Evolutionary conservation across 1,284 basidiomycete genomes (phyloP).

Genomic region (Marasmius oreades): DNA sequence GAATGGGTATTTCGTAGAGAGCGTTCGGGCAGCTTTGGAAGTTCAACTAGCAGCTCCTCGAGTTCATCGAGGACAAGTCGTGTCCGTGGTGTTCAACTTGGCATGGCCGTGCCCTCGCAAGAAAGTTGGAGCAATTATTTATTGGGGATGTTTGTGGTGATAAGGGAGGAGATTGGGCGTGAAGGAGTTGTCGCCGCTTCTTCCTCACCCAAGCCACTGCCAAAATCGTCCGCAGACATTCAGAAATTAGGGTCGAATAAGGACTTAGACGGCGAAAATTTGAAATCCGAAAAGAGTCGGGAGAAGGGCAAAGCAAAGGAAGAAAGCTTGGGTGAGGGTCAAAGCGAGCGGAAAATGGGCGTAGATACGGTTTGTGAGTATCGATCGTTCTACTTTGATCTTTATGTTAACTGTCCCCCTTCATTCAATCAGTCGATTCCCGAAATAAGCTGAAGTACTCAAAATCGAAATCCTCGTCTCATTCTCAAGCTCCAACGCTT

Average conservation of each 20-base stretch:
- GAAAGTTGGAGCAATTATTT: conserved; percentile 12
- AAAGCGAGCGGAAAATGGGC: not conserved
- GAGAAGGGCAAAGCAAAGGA: conserved; percentile 1
- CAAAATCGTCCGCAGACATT: not conserved
- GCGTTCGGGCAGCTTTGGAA: not conserved
- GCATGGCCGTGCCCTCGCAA: conserved; percentile 5
- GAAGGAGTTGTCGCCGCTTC: not conserved
- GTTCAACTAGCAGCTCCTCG: not conserved
- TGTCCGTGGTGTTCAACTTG: not conserved
- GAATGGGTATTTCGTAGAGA: conserved; percentile 8
- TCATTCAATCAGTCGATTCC: not conserved
- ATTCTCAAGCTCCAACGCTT: not conserved
- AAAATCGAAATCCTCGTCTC: not conserved
- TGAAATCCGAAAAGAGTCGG: not conserved
- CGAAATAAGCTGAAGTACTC: not conserved
- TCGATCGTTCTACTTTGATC: too few relatives aligned
- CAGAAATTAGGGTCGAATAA: not conserved
- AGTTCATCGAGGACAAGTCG: not conserved
- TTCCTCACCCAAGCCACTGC: not conserved
- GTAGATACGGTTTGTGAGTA: not conserved
- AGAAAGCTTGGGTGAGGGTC: not conserved
- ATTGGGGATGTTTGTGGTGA: conserved; percentile 9
- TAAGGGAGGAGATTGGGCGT: conserved; percentile 8
- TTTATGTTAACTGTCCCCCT: too few relatives aligned
- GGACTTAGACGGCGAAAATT: not conserved